Evolutionary conservation across 176 grass and related monocot genomes (phyloP).

Genomic region (Zoysia japonica): DNA sequence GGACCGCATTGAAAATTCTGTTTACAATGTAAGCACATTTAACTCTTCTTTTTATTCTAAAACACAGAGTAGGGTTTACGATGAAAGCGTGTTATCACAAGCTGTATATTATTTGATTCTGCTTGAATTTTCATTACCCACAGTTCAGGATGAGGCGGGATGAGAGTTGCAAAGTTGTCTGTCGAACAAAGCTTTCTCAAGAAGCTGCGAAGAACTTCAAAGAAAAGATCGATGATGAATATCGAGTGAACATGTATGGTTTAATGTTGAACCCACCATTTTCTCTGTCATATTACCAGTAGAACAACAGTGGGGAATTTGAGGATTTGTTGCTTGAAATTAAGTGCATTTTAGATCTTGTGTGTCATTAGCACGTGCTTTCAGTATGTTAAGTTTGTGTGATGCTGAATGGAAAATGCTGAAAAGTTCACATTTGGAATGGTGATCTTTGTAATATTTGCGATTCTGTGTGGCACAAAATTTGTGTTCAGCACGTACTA

Average conservation of each 20-base stretch:
- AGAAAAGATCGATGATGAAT: slow-evolving; percentile 89
- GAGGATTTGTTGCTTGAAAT: neutral
- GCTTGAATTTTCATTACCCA: neutral
- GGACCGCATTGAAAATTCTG: slow-evolving; percentile 82
- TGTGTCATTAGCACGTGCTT: neutral
- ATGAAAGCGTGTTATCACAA: neutral
- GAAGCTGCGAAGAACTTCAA: slow-evolving; percentile 83
- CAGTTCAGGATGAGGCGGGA: slow-evolving; percentile 82
- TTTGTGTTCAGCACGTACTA: slow-evolving; percentile 15
- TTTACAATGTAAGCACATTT: slow-evolving; percentile 55
- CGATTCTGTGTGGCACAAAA: neutral
- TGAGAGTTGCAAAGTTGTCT: slow-evolving; percentile 70
- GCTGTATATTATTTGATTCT: neutral
- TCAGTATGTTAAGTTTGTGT: neutral
- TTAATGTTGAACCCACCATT: neutral
- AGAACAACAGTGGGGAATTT: neutral
- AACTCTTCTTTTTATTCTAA: neutral
- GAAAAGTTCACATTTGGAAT: neutral
- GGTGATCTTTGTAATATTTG: neutral
- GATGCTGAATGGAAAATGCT: neutral
- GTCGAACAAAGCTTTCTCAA: slow-evolving; percentile 53
- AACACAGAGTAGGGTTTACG: neutral
- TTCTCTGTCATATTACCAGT: slow-evolving; percentile 17
- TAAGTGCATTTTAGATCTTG: neutral
- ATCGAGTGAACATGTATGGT: slow-evolving; percentile 83